Evolutionary conservation across 176 grass and related monocot genomes (phyloP).

Genomic region (Aechmea fasciata): DNA sequence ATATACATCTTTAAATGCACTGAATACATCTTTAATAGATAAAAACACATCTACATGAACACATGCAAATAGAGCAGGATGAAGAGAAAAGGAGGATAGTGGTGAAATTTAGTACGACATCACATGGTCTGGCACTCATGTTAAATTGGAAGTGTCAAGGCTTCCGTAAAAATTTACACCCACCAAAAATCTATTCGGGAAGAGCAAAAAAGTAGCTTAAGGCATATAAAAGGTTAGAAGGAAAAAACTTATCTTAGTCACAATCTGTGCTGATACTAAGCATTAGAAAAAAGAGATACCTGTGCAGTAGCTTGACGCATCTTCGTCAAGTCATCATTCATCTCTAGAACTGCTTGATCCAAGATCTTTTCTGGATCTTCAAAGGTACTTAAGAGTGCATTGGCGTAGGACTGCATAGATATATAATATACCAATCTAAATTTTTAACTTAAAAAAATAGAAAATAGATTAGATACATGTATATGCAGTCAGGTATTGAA

Average conservation of each 20-base stretch:
- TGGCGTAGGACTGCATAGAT: conserved; percentile 77
- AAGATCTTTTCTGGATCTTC: conserved; percentile 99
- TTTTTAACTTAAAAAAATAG: conserved; percentile 3
- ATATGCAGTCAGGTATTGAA: conserved; percentile 1
- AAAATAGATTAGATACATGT: neutral
- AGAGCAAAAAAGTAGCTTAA: too few species aligned
- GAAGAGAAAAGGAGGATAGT: too few species aligned
- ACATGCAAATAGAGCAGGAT: too few species aligned
- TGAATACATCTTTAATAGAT: too few species aligned
- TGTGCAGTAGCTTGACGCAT: conserved; percentile 99
- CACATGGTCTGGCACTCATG: too few species aligned
- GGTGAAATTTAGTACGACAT: too few species aligned
- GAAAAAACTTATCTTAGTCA: conserved; percentile 2
- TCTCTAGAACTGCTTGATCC: conserved; percentile 92
- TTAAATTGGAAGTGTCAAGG: too few species aligned
- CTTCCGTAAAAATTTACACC: too few species aligned
- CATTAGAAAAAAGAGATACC: conserved; percentile 30
- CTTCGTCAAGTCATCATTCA: conserved; percentile 97
- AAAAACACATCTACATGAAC: too few species aligned
- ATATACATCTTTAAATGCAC: too few species aligned
- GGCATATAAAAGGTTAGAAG: too few species aligned
- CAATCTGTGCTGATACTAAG: neutral
- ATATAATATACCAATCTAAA: conserved; percentile 8
- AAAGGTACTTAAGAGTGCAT: conserved; percentile 74
- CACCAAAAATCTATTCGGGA: too few species aligned